A percentile compares a stretch with the other conserved stretches of the same genome.
Evolutionary conservation across 139 green algal species (phyloP).

Genomic region (Haematococcus sp.): DNA sequence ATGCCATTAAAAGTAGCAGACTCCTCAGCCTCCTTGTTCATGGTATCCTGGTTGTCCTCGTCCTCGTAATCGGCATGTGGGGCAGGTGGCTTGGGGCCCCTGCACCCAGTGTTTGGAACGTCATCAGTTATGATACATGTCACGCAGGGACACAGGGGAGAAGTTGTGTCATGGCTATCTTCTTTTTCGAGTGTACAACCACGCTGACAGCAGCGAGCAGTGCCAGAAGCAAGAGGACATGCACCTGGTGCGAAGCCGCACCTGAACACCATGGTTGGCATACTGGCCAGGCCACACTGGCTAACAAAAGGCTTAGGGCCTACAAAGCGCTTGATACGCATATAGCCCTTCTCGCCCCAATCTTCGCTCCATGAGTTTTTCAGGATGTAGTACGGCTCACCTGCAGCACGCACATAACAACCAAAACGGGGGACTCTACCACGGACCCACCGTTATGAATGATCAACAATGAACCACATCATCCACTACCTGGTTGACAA

Average conservation of each 20-base stretch:
- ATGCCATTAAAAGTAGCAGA: too few relatives aligned
- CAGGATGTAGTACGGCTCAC: conserved; percentile 6
- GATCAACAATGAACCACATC: too few relatives aligned
- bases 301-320: background rate
- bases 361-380: conserved; percentile 8
- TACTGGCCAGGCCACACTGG: conserved; percentile 6
- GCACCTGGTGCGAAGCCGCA: background rate
- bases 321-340: conserved; percentile 10
- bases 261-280: conserved; percentile 13
- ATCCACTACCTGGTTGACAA: background rate
- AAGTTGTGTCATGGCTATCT: too few relatives aligned
- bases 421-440: too few relatives aligned
- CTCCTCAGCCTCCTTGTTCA: too few relatives aligned
- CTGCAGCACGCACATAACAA: background rate
- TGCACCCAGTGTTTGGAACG: too few relatives aligned
- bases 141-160: too few relatives aligned
- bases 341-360: conserved; percentile 17
- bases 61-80: background rate
- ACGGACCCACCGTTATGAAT: too few relatives aligned
- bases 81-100: background rate
- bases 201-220: background rate
- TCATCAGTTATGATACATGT: too few relatives aligned
- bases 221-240: background rate
- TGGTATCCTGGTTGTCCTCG: too few relatives aligned
- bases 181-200: too few relatives aligned